Base-by-base conservation (phyloP, 2,329 filamentous ascomycete species). In the Fusarium brevicatenulatum region DNA sequence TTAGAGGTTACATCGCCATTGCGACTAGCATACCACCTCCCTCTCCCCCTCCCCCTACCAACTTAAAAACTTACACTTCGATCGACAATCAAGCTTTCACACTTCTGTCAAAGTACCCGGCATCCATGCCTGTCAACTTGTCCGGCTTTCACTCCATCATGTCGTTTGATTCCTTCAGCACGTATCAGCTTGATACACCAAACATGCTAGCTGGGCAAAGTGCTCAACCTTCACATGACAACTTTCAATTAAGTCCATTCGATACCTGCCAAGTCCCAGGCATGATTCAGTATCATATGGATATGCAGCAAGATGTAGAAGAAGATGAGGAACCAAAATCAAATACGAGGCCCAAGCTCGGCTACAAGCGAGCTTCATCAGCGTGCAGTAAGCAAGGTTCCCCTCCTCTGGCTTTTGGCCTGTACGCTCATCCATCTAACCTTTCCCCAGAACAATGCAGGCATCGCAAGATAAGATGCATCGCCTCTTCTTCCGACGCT, bases 391-490 rank as follows among this genome's bases (percentile, higher is more conserved):
- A 47, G 54, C 3, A 23, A 18, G 2, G 1, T 36, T 21, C 5
- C 30, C 28, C 15, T 3, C 12, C 4, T 5, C 21, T 12, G 42
- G 23, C 4, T 23, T 43, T 10, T 18, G n/a, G 9, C n/a, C 5
- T 25, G n/a, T 16, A 18, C 13, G 9, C n/a, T 16, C 23, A 25
- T 19, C 16, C 16, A 19, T 44, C 43, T 44, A 7, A 57, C 21
- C 1, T 15, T 5, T 15, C 39, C 3, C 8, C 13, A 46, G 52
- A 58, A n/a, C 52, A 62, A 2, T 62, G 59, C 25, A 62, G 59
- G 34, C 40, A 46, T 39, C 40, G 59, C 8, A 62, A 62, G 9
- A 62, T 58, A 23, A 39, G 59, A 15, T 62, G 59, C 25, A 47
- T 62, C 28, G 52, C 59, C 9, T 62, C 59, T 18, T 4, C 52